These are phyloP conservation scores for Thalia dealbata DNA, from an alignment of 176 grass and related monocot species.

Conservation along the genomic window DNA sequence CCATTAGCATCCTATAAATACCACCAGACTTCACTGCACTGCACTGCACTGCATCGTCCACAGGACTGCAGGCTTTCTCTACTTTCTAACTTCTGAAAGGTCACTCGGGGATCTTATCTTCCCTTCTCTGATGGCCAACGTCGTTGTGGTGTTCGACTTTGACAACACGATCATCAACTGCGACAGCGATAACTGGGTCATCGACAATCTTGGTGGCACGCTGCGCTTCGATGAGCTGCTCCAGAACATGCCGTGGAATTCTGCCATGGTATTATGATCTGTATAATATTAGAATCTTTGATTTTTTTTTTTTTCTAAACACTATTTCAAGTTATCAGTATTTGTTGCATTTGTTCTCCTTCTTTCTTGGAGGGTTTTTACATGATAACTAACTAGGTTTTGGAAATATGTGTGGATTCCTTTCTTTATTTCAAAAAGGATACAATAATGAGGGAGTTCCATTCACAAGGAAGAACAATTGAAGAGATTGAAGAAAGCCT, in stretches of 20 bases:
- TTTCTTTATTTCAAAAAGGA: slow-evolving; percentile 27
- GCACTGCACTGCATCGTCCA: no score
- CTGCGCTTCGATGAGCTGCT: slow-evolving; percentile 44
- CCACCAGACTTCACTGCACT: no score
- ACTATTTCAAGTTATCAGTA: no score
- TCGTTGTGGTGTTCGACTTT: slow-evolving; percentile 72
- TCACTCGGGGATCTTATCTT: no score
- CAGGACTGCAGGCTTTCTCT: no score
- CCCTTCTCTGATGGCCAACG: slow-evolving; percentile 12
- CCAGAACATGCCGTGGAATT: slow-evolving; percentile 61
- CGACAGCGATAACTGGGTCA: slow-evolving; percentile 83
- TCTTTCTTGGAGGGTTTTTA: no score
- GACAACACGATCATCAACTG: slow-evolving; percentile 79
- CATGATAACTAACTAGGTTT: no score
- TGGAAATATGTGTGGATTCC: neutral
- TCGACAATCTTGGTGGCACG: slow-evolving; percentile 49
- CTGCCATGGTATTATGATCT: neutral
- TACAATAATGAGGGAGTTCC: slow-evolving; percentile 61
- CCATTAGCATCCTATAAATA: no score
- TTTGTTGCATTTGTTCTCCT: no score
- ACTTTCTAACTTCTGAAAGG: no score
- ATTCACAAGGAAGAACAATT: slow-evolving; percentile 33
- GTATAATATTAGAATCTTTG: no score
- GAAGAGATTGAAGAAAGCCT: slow-evolving; percentile 41
- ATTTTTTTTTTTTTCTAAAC: no score